Percentiles rank a stretch among this genome's conserved stretches.
Conservation (phyloP, 805 yeast genomes). For the Candida boleticola region DNA sequence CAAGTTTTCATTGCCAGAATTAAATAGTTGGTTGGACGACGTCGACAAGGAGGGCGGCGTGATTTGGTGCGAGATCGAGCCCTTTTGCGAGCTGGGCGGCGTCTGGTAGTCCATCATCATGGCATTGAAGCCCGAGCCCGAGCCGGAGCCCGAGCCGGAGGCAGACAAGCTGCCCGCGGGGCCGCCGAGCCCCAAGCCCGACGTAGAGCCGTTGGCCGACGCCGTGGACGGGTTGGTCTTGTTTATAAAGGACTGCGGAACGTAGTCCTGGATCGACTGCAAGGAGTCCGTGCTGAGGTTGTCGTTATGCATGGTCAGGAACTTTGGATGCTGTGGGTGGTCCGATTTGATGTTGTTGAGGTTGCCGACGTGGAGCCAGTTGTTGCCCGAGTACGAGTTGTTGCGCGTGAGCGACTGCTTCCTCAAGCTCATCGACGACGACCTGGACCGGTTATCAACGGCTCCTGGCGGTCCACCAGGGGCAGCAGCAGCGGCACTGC, state of each 20-base stretch:
- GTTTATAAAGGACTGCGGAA: slow-evolving; percentile 38
- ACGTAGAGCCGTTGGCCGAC: slow-evolving; percentile 2
- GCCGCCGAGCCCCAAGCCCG: too few species aligned
- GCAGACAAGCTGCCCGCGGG: too few species aligned
- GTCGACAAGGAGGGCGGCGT: slow-evolving; percentile 12
- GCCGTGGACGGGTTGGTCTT: slow-evolving; percentile 12
- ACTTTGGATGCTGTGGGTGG: slow-evolving; percentile 1
- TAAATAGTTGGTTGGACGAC: slow-evolving; percentile 2
- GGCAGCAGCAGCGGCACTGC: slow-evolving; percentile 10
- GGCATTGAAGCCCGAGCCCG: slow-evolving; percentile 24
- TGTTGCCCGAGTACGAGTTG: slow-evolving; percentile 32
- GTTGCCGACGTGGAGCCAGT: slow-evolving; percentile 46
- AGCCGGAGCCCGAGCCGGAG: not conserved
- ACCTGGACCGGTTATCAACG: slow-evolving; percentile 28
- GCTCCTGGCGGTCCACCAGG: too few species aligned
- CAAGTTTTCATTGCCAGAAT: slow-evolving; percentile 15
- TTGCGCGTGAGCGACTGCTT: slow-evolving; percentile 45
- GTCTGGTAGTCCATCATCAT: slow-evolving; percentile 43
- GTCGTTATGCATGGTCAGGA: slow-evolving; percentile 11
- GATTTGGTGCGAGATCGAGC: slow-evolving; percentile 22
- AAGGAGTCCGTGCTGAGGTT: slow-evolving; percentile 38
- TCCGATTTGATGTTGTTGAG: slow-evolving; percentile 23
- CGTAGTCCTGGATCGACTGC: slow-evolving; percentile 44
- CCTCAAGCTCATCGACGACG: slow-evolving; percentile 36
- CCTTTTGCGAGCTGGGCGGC: slow-evolving; percentile 35